These are phyloP conservation scores for Miscanthus lutarioriparius DNA, from an alignment of 176 grass and related monocot genomes.

Conservation along the genomic window DNA sequence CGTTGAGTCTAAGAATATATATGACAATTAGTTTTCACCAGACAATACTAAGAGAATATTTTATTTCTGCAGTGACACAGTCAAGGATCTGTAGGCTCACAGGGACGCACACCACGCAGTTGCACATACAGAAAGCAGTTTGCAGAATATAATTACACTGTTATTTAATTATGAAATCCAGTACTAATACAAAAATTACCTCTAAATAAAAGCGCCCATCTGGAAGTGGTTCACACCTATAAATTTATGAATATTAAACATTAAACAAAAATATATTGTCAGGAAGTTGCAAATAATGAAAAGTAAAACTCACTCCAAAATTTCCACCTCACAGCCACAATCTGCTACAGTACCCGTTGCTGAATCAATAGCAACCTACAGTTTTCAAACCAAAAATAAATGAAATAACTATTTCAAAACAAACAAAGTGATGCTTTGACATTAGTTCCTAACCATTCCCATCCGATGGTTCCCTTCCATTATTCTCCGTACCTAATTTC, in stretches of 20 bases:
- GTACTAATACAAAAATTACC: slow-evolving; percentile 46
- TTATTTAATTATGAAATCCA: neutral
- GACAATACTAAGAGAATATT: neutral
- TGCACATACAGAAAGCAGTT: neutral
- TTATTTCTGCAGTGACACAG: neutral
- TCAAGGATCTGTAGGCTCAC: neutral
- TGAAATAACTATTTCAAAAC: slow-evolving; percentile 32
- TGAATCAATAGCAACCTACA: slow-evolving; percentile 89
- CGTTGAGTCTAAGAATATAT: neutral
- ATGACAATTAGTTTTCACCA: neutral
- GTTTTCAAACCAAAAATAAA: slow-evolving; percentile 30
- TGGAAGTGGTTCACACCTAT: slow-evolving; percentile 91
- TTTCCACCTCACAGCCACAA: slow-evolving; percentile 97
- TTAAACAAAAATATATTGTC: slow-evolving; percentile 24
- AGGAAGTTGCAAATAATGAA: slow-evolving; percentile 33
- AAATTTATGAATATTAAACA: slow-evolving; percentile 39
- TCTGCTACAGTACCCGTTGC: slow-evolving; percentile 85
- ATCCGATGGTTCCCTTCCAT: slow-evolving; percentile 99
- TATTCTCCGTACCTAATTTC: slow-evolving; percentile 78
- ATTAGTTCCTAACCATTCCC: slow-evolving; percentile 78
- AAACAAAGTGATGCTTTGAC: slow-evolving; percentile 3
- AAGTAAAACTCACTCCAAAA: slow-evolving; percentile 77
- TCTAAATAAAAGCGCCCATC: slow-evolving; percentile 96
- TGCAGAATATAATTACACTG: slow-evolving; percentile 12
- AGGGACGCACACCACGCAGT: neutral